phyloP scores from a whole-genome alignment of 495 filamentous ascomycete species.

The Lindgomyces ingoldianus region DNA sequence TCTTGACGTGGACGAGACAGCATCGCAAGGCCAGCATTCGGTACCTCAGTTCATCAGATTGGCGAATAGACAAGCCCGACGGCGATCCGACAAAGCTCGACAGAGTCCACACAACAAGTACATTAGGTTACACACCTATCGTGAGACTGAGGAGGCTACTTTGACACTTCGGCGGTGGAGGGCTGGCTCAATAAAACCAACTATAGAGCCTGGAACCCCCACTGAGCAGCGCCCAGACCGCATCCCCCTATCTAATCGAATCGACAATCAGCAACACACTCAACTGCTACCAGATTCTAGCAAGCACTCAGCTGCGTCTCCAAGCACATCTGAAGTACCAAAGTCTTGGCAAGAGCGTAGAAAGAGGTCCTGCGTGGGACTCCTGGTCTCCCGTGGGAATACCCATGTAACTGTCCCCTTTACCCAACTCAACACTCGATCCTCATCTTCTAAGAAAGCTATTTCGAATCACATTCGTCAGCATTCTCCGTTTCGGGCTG shows the following conservation, averaged over 20 bases:
- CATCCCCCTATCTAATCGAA: slow-evolving; percentile 33
- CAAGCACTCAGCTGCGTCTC: not conserved
- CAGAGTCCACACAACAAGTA: slow-evolving; percentile 74
- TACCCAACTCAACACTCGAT: not conserved
- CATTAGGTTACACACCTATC: slow-evolving; percentile 66
- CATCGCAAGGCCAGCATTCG: slow-evolving; percentile 6
- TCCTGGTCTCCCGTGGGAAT: not conserved
- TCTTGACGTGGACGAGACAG: slow-evolving; percentile 56
- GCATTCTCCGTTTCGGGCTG: slow-evolving; percentile 18
- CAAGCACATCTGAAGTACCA: not conserved
- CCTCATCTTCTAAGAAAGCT: not conserved
- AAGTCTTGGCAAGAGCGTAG: not conserved
- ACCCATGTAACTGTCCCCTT: not conserved
- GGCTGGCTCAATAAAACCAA: slow-evolving; percentile 58
- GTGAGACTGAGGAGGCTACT: slow-evolving; percentile 76
- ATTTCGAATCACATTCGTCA: slow-evolving; percentile 1
- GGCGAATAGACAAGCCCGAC: slow-evolving; percentile 69
- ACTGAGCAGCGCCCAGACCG: not conserved
- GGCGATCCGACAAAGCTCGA: slow-evolving; percentile 63
- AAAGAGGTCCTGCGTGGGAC: not conserved
- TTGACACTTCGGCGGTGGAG: slow-evolving; percentile 72
- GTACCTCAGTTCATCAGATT: slow-evolving; percentile 75
- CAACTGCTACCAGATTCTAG: not conserved
- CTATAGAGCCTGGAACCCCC: slow-evolving; percentile 43
- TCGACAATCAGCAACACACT: slow-evolving; percentile 8